Conservation (phyloP, 139 green algal genomes). For the Eudorina sp. region DNA sequence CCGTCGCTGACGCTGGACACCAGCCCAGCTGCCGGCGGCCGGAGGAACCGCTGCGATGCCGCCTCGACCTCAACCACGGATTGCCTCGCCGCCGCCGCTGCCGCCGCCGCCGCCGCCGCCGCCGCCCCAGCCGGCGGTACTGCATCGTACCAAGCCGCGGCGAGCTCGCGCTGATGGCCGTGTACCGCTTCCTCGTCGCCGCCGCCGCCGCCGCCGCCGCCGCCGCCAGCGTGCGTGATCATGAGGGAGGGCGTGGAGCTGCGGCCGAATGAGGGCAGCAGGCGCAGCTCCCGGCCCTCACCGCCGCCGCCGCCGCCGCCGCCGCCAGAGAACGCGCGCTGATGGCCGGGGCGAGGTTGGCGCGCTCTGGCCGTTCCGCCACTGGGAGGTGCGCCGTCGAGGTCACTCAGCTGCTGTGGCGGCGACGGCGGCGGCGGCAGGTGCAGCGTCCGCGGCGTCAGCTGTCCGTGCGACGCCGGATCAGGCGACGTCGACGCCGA, state of each 20-base stretch:
- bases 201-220: too few relatives aligned
- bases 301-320: not conserved
- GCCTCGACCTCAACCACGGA: not conserved
- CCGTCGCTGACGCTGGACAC: slow-evolving; percentile 23
- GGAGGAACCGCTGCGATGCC: not conserved
- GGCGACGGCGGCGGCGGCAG: not conserved
- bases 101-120: not conserved
- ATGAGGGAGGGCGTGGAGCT: too few relatives aligned
- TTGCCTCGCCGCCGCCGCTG: not conserved
- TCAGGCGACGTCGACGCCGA: too few relatives aligned
- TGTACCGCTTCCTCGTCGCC: too few relatives aligned
- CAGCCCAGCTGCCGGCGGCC: not conserved
- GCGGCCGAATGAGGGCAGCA: too few relatives aligned
- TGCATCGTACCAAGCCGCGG: too few relatives aligned
- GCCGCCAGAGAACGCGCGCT: not conserved
- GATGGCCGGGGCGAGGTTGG: not conserved
- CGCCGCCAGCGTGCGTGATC: too few relatives aligned
- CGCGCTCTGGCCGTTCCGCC: not conserved
- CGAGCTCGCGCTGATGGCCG: too few relatives aligned
- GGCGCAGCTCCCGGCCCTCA: too few relatives aligned
- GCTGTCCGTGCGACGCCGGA: too few relatives aligned
- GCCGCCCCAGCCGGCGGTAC: not conserved
- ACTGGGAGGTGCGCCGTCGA: not conserved
- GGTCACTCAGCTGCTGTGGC: not conserved
- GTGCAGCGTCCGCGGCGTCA: too few relatives aligned